A percentile compares a stretch with the other conserved stretches of the same genome.
Evolutionary conservation across 768 basidiomycete genomes (phyloP).

Genomic region (Naganishia antarctica): DNA sequence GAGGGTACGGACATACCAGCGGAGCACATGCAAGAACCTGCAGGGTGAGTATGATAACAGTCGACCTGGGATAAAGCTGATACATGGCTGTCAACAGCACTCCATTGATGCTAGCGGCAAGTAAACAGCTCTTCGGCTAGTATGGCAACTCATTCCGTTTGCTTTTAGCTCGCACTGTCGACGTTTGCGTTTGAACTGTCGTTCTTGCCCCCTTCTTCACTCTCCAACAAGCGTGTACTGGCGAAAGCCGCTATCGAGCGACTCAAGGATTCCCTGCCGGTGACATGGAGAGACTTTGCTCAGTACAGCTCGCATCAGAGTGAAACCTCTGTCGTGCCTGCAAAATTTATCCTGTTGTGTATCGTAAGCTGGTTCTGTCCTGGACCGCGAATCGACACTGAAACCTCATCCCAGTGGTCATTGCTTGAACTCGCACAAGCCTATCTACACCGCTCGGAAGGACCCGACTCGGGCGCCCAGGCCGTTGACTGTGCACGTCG

Average conservation of each 20-base stretch:
- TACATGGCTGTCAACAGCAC: background rate
- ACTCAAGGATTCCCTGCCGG: conserved; percentile 4
- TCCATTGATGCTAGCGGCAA: conserved; percentile 7
- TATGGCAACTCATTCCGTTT: background rate
- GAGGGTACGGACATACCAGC: background rate
- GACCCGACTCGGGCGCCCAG: background rate
- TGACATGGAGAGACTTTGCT: background rate
- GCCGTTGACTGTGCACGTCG: background rate
- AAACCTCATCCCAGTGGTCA: background rate
- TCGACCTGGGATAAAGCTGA: background rate
- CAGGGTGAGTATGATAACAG: background rate
- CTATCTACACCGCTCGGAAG: background rate
- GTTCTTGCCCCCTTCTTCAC: background rate
- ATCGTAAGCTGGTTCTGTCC: background rate
- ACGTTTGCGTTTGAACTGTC: conserved; percentile 13
- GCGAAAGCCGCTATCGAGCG: background rate
- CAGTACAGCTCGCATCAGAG: background rate
- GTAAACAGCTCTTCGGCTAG: background rate
- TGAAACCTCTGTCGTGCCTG: background rate
- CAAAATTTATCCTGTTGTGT: conserved; percentile 11
- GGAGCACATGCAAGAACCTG: conserved; percentile 8
- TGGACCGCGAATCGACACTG: background rate
- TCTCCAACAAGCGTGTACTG: background rate
- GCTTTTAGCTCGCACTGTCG: background rate
- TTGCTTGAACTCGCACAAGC: conserved; percentile 5